Conservation (phyloP, 2,329 filamentous ascomycete species). For the Alternaria sp. region DNA sequence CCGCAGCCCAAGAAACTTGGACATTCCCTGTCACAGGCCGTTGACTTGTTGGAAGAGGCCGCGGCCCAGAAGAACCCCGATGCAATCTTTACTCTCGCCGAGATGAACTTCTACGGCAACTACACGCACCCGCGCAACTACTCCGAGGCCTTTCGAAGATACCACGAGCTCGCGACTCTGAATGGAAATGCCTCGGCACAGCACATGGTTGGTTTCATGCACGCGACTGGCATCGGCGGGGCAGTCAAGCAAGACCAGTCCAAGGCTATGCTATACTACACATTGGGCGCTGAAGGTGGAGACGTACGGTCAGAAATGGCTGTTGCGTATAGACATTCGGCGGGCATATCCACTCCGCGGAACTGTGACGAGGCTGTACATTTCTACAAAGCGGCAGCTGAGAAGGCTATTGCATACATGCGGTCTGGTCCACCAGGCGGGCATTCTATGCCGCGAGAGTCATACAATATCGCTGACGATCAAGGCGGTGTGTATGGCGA, state of each 20-base stretch:
- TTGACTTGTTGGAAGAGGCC: constrained; percentile 66
- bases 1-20: constrained; percentile 55
- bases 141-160: constrained; percentile 78
- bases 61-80: constrained; percentile 72
- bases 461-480: constrained; percentile 88
- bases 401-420: constrained; percentile 89
- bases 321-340: constrained; percentile 83
- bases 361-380: constrained; percentile 84
- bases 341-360: constrained; percentile 83
- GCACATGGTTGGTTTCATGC: constrained; percentile 94
- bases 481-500: constrained; percentile 93
- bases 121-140: constrained; percentile 87
- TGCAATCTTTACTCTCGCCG: constrained; percentile 86
- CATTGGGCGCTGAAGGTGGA: constrained; percentile 85
- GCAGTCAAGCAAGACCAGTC: constrained; percentile 87
- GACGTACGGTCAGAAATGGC: constrained; percentile 93
- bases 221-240: constrained; percentile 88
- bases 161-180: constrained; percentile 76
- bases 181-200: constrained; percentile 92
- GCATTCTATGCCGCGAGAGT: constrained; percentile 76
- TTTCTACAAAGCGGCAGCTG: constrained; percentile 92
- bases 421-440: constrained; percentile 91
- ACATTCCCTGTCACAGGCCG: constrained; percentile 64
- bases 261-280: constrained; percentile 91
- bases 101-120: constrained; percentile 98